Conservation (phyloP, 805 yeast genomes). For the Starmerella tilneyi region DNA sequence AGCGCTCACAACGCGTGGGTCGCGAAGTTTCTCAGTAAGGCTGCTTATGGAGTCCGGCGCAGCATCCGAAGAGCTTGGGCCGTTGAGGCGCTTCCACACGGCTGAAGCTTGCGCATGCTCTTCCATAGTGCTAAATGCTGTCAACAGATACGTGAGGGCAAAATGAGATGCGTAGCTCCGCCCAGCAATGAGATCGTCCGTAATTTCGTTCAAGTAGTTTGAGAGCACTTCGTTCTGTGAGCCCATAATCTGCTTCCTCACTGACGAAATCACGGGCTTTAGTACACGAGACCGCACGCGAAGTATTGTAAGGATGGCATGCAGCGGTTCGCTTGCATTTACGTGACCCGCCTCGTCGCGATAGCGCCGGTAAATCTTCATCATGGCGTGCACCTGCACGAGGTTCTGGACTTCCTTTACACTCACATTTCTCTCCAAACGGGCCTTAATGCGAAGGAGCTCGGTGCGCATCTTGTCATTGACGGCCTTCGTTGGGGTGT, state of each 20-base stretch:
- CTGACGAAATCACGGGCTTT: slow-evolving; percentile 21
- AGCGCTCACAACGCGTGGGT: slow-evolving; percentile 25
- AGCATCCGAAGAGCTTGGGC: no score
- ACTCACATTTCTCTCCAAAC: slow-evolving; percentile 2
- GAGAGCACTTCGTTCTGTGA: slow-evolving; percentile 21
- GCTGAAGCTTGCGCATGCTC: slow-evolving; percentile 19
- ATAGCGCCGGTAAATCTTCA: slow-evolving; percentile 22
- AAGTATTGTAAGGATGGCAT: slow-evolving; percentile 22
- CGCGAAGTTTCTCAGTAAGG: slow-evolving; percentile 15
- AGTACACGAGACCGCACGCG: slow-evolving; percentile 21
- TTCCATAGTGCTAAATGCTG: slow-evolving; percentile 24
- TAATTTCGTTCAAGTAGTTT: slow-evolving; percentile 22
- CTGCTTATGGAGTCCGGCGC: no score
- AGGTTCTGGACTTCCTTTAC: slow-evolving; percentile 22
- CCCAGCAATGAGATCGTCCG: slow-evolving; percentile 20
- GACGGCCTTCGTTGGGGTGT: not conserved
- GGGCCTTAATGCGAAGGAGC: slow-evolving; percentile 7
- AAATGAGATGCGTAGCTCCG: slow-evolving; percentile 21
- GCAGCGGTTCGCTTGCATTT: slow-evolving; percentile 23
- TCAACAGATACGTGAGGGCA: slow-evolving; percentile 24
- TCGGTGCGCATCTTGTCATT: slow-evolving; percentile 11
- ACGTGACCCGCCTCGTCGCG: slow-evolving; percentile 15
- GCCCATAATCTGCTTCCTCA: slow-evolving; percentile 18
- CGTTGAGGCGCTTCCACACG: slow-evolving; percentile 22
- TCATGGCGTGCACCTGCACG: slow-evolving; percentile 22